Evolutionary conservation across 768 basidiomycete genomes (phyloP).

Genomic region (Chalciporus sphaerocephalus): DNA sequence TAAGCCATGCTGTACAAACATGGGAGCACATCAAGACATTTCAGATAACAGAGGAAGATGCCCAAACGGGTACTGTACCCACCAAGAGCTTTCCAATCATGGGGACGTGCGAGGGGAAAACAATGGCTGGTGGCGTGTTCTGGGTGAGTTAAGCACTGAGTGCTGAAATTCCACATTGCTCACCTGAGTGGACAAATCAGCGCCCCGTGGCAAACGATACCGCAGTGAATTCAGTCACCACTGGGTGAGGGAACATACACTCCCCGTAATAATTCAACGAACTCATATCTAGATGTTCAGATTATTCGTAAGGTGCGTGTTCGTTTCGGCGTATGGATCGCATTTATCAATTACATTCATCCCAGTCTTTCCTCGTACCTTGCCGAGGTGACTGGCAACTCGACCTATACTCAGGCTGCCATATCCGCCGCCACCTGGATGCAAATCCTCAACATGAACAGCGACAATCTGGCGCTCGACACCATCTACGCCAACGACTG

Average conservation of each 20-base stretch:
- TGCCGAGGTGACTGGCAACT: constrained; percentile 41
- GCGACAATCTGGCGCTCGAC: constrained; percentile 42
- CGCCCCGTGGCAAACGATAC: constrained; percentile 41
- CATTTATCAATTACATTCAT: neutral
- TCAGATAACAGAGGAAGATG: constrained; percentile 38
- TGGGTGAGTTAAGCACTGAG: constrained; percentile 42
- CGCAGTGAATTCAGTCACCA: constrained; percentile 47
- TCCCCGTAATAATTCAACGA: neutral
- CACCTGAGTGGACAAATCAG: constrained; percentile 21
- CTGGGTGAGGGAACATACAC: constrained; percentile 34
- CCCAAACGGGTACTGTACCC: constrained; percentile 34
- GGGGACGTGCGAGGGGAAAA: constrained; percentile 42
- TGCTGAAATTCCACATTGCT: neutral
- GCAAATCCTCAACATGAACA: constrained; percentile 41
- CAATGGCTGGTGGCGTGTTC: constrained; percentile 54
- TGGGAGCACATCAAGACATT: constrained; percentile 48
- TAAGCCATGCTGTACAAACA: constrained; percentile 42
- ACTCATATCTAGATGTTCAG: constrained; percentile 18
- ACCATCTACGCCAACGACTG: constrained; percentile 46
- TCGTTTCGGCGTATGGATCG: neutral
- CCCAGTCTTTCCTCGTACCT: constrained; percentile 47
- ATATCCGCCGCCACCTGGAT: constrained; percentile 48
- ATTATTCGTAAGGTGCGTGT: constrained; percentile 38
- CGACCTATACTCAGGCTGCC: constrained; percentile 45
- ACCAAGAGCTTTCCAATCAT: constrained; percentile 40